phyloP scores from a whole-genome alignment of 2,329 filamentous ascomycete species.

The Paradendryphiella salina region DNA sequence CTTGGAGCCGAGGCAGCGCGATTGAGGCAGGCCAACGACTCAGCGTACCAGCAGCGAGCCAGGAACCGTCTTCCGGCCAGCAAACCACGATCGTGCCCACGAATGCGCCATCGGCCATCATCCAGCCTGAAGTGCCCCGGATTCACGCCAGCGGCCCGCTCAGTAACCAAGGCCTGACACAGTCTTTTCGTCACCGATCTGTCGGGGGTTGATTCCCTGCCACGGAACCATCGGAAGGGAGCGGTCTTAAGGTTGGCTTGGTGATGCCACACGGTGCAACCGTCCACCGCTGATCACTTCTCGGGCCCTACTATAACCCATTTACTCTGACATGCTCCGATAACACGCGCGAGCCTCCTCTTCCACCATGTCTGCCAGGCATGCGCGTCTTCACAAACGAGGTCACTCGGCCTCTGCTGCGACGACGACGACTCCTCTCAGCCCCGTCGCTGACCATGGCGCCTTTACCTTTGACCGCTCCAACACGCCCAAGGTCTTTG shows the following conservation, averaged over 20 bases:
- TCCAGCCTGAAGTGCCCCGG: constrained; percentile 9
- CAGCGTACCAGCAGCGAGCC: constrained; percentile 6
- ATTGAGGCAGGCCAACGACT: constrained; percentile 2
- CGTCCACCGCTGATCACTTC: neutral
- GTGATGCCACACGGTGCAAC: constrained; percentile 8
- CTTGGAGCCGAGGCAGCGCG: constrained; percentile 9
- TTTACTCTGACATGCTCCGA: constrained; percentile 14
- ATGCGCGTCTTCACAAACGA: constrained; percentile 48
- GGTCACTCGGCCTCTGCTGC: constrained; percentile 46
- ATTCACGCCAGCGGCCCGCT: constrained; percentile 12
- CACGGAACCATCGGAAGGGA: constrained; percentile 13
- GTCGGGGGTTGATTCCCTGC: neutral
- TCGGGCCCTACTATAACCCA: neutral
- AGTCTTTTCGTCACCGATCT: constrained; percentile 16
- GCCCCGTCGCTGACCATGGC: constrained; percentile 34
- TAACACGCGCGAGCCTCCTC: constrained; percentile 11
- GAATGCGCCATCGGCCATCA: constrained; percentile 3
- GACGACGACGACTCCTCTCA: constrained; percentile 41
- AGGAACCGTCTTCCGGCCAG: constrained; percentile 7
- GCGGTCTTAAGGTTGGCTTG: constrained; percentile 8
- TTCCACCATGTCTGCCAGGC: constrained; percentile 17
- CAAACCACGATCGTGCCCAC: constrained; percentile 5
- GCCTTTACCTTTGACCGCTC: constrained; percentile 42
- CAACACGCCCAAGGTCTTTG: constrained; percentile 41
- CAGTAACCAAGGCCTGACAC: constrained; percentile 4